phyloP scores from a whole-genome alignment of 805 yeast species.

The Komagataella populi region DNA sequence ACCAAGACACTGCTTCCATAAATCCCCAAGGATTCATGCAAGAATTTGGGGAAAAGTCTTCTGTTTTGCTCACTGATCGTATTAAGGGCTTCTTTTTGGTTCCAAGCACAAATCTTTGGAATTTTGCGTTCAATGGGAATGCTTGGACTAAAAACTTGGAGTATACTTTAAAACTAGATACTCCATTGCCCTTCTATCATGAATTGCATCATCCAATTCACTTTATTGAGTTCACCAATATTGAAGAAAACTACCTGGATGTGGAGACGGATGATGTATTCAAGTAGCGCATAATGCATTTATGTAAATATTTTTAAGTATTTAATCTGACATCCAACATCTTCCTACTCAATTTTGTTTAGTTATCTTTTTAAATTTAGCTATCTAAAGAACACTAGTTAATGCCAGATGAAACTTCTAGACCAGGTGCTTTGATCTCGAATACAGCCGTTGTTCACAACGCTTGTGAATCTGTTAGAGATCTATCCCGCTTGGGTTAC shows the following conservation, averaged over 20 bases:
- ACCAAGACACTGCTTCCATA: conserved; percentile 38
- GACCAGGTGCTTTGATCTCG: not conserved
- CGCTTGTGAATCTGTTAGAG: conserved; percentile 9
- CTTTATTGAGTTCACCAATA: conserved; percentile 58
- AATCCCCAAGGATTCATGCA: conserved; percentile 58
- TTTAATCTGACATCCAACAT: not conserved
- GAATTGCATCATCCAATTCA: conserved; percentile 84
- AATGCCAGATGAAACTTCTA: not conserved
- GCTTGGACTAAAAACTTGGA: conserved; percentile 55
- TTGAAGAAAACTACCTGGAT: conserved; percentile 40
- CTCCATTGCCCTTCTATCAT: conserved; percentile 74
- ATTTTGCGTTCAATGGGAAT: conserved; percentile 78
- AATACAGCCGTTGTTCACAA: not conserved
- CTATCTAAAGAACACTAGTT: not conserved
- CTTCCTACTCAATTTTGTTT: not conserved
- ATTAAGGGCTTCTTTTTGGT: conserved; percentile 75
- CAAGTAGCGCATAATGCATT: conserved; percentile 18
- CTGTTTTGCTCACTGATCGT: conserved; percentile 60
- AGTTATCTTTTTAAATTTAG: not conserved
- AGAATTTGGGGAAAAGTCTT: conserved; percentile 45
- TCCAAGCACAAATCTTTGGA: conserved; percentile 82
- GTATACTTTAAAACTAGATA: conserved; percentile 56
- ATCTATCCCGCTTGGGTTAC: conserved; percentile 10
- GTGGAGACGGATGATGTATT: conserved; percentile 59
- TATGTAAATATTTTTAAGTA: not conserved